Base-by-base conservation (phyloP, 148 eudicot species). In the Chenopodium berlandieri region DNA sequence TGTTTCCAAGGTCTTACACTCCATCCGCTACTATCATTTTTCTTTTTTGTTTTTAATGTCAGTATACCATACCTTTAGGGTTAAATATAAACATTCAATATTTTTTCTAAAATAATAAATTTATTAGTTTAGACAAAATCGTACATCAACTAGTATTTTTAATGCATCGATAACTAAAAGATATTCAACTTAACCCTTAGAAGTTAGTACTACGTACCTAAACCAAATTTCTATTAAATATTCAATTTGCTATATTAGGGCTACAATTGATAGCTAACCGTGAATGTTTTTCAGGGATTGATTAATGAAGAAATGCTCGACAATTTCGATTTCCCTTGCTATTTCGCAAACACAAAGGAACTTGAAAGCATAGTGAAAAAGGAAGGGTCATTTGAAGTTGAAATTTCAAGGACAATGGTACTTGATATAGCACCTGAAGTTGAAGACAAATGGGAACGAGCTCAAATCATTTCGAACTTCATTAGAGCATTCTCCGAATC, bases 1-100 rank as follows among this genome's bases (percentile, higher is more conserved):
- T 44, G 79, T 85, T 75, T 75, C 73, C 31, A 76, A 85, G 88
- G 89, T 85, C 9, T 8, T 7, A 22, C 44, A 2, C 30, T 72
- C 30, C 2, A 0, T 40, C 25, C 0, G 2, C 12, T 40, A 7
- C 7, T 13, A 32, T 2, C 16, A 68, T 22, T 62, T 62, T 58
- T 17, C 63, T 58, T 19, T 19, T 58, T 58, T 1, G 7, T 6
- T 37, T 37, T 37, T 34, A 34, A 34, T 34, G 37, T 34, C 37
- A 34, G 37, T 34, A 34, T 34, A 6, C 5, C 37, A 4, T 4
- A 34, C 37, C 37, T 34, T 34, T 34, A 34, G 0, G 37, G 6
- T 34, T 34, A 34, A 0, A 34, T 34, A 34, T 34, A 34, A 34
- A 5, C 6, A 34, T 34, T 34, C 0, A 34, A 34, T 34, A 34